A percentile compares a stretch with the other conserved stretches of the same genome.
These are phyloP conservation scores for Zymoseptoria passerinii DNA, from an alignment of 2,329 filamentous ascomycete genomes.

Conservation along the genomic window DNA sequence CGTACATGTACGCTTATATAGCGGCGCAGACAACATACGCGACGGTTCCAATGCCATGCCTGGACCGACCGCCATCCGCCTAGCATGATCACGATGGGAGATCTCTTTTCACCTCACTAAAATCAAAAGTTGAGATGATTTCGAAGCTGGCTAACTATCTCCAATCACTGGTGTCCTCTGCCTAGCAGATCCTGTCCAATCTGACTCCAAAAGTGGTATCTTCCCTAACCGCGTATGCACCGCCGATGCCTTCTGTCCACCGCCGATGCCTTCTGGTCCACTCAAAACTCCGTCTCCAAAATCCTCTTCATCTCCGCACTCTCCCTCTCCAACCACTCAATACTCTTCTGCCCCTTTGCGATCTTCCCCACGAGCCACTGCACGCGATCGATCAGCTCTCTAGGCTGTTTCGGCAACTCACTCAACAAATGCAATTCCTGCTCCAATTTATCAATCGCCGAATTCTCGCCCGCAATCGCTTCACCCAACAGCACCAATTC, in stretches of 20 bases:
- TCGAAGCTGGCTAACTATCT: neutral
- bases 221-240: neutral
- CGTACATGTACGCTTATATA: neutral
- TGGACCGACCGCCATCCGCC: too few species aligned
- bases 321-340: conserved; percentile 65
- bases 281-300: conserved; percentile 46
- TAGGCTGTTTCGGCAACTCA: conserved; percentile 59
- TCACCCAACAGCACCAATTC: conserved; percentile 59
- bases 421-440: conserved; percentile 66
- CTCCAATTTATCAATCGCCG: conserved; percentile 70
- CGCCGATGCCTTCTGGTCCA: neutral
- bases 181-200: neutral
- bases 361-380: conserved; percentile 69
- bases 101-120: too few species aligned
- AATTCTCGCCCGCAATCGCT: conserved; percentile 61
- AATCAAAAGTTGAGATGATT: neutral
- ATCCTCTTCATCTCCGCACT: conserved; percentile 65
- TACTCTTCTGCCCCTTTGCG: conserved; percentile 62
- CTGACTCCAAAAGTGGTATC: neutral
- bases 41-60: neutral
- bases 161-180: neutral
- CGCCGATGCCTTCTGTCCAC: neutral
- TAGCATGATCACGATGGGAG: too few species aligned
- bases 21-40: neutral
- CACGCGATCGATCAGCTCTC: conserved; percentile 57